Base-by-base conservation (phyloP, 1,139 yeast genomes). In the Candida labiduridarum region DNA sequence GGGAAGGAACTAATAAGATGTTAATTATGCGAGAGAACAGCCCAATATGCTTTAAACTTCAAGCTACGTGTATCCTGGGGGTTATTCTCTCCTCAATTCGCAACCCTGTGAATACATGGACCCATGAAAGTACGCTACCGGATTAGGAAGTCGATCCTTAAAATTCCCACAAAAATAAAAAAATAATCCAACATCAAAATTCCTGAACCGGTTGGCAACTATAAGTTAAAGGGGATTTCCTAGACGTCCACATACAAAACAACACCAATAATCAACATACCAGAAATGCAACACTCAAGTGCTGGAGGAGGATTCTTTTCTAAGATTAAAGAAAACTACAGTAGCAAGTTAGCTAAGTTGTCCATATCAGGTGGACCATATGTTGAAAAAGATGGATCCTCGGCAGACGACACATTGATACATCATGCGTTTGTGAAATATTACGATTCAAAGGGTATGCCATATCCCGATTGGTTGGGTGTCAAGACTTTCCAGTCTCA, bases 381-480 rank as follows among this genome's bases (percentile, higher is more conserved):
- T 40, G 54, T 61, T 12, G 81, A 76, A 43, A 71, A 68, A 49
- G 81, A 76, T 54, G 81, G 81, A 3, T 47, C 53, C 44, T 52
- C 68, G 2, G 74, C 67, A 41, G 70, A 71, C 41, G 78, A 74
- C 40, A 76, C 81, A 1, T 64, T 76, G 49, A 67, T 76, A 49
- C 80, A 76, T 60, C 69, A 72, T 55, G 79, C 80, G 3, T 75
- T 76, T 55, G 75, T 76, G 38, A 69, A 67, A 51, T 74, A 71
- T 57, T 76, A 63, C 52, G 77, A 74, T 48, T 42, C 61, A 1
- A 62, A 60, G 22, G 61, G 65, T 29, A 63, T 69, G 47, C 67
- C 73, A 10, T 76, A 71, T 51, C 81, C 81, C 9, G 80, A 74
- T 30, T 76, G 81, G 81, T 64, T 76, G 19, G 80, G 79, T 5